Conservation (phyloP, 2,329 filamentous ascomycete genomes). For the Alternaria alternata region DNA sequence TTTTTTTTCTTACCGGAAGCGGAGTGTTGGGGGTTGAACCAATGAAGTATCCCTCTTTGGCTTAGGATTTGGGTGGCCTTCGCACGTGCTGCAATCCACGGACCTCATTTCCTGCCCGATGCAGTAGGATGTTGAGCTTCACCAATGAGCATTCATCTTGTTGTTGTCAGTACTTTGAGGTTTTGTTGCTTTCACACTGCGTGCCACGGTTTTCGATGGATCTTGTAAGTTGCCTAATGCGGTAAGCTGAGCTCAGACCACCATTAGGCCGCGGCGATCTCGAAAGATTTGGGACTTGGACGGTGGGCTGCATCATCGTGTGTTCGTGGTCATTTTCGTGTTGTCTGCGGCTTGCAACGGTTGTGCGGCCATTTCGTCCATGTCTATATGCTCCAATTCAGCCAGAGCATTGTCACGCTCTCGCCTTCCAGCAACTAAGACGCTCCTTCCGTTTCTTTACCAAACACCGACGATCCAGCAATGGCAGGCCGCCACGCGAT, state of each 20-base stretch:
- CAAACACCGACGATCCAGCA: constrained; percentile 70
- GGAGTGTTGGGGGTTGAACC: not conserved
- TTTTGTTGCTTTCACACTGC: not conserved
- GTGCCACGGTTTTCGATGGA: not conserved
- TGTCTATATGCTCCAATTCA: constrained; percentile 44
- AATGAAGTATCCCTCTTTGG: not conserved
- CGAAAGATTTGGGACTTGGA: constrained; percentile 14
- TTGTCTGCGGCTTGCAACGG: not conserved
- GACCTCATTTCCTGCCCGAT: constrained; percentile 1
- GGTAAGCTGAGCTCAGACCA: constrained; percentile 15
- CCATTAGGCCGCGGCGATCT: not conserved
- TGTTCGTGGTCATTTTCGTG: not conserved
- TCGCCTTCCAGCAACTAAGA: constrained; percentile 43
- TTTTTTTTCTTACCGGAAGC: not conserved
- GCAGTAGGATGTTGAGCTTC: not conserved
- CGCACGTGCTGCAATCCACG: not conserved
- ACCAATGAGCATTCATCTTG: not conserved
- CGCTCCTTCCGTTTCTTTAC: constrained; percentile 73
- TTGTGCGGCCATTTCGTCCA: constrained; percentile 19
- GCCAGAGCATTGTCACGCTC: constrained; percentile 45
- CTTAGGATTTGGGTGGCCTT: not conserved
- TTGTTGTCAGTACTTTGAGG: not conserved
- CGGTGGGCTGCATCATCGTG: constrained; percentile 2
- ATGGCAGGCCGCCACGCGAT: constrained; percentile 32
- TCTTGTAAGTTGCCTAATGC: not conserved